These are phyloP conservation scores for Trichosporon ovoides DNA, from an alignment of 1,284 basidiomycete species.

Conservation along the genomic window DNA sequence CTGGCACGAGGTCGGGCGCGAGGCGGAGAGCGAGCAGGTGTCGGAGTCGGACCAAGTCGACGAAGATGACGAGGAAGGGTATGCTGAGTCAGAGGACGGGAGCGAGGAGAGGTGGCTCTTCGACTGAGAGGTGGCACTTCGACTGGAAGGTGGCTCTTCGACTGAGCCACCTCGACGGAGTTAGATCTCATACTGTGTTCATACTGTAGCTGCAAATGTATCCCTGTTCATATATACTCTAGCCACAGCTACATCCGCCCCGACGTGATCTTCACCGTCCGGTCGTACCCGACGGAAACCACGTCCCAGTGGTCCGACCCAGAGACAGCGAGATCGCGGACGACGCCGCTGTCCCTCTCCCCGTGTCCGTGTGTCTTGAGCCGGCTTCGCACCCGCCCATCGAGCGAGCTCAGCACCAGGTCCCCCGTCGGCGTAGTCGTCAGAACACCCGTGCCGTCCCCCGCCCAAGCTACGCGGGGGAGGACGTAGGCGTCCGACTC, in stretches of 20 bases:
- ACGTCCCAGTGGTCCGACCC: slow-evolving; percentile 28
- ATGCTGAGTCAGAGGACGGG: neutral
- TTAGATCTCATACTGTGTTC: too few species aligned
- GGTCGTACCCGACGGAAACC: slow-evolving; percentile 47
- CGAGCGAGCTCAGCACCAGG: slow-evolving; percentile 36
- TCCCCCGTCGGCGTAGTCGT: slow-evolving; percentile 41
- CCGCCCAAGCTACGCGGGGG: slow-evolving; percentile 47
- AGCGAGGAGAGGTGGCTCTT: slow-evolving; percentile 2
- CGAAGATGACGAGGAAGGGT: neutral
- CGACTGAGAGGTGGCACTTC: too few species aligned
- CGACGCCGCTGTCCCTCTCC: slow-evolving; percentile 32
- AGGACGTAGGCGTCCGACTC: slow-evolving; percentile 46
- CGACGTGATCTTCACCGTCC: slow-evolving; percentile 32
- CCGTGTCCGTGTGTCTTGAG: slow-evolving; percentile 33
- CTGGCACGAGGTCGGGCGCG: neutral
- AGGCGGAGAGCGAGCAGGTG: neutral
- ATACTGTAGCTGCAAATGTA: too few species aligned
- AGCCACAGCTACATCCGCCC: slow-evolving; percentile 7
- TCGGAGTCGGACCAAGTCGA: neutral
- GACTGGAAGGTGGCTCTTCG: too few species aligned
- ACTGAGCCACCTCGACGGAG: too few species aligned
- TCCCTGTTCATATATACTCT: neutral
- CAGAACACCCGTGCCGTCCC: slow-evolving; percentile 40
- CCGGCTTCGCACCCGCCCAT: slow-evolving; percentile 33
- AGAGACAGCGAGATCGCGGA: slow-evolving; percentile 29